Base-by-base conservation (phyloP, 495 filamentous ascomycete species). In the Podospora comata region DNA sequence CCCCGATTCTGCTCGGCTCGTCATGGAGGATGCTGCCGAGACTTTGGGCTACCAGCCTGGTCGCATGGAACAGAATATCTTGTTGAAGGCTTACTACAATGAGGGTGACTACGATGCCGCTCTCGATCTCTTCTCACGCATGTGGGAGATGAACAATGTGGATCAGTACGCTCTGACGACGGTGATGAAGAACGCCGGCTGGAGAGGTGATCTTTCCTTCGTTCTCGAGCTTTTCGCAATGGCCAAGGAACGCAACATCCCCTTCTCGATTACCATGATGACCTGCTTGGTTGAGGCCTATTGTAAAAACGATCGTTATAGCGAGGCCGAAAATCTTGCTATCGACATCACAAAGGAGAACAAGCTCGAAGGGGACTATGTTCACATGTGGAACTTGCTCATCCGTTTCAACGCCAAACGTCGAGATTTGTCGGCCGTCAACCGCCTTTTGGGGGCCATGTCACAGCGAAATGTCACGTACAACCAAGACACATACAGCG, bases 341-440 rank as follows among this genome's bases (percentile, higher is more conserved):
- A 23, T 70, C 65, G 71, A 67, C 67, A 77, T 78, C 28, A 76
- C 72, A 60, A 81, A 75, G 55, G 82, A 81, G 32, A 68, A 73
- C 0, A 75, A 84, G 48, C 70, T 79, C 27, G 67, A 81, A 79
- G 55, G 79, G 81, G 48, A 71, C 58, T 69, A 67, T 28, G 87
- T 88, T 18, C 76, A 80, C 60, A 87, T 94, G 79, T 97, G 92
- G 91, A 97, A 97, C 73, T 80, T 84, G 20, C 78, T 97, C 19
- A 78, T 97, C 4, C 81, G 83, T 65, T 85, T 88, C 32, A 83
- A 92, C 73, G 92, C 90, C 19, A 80, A 86, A 65, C 82, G 85
- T 5, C 81, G 88, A 67, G 88, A 95, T 69, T 72, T 93, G 57
- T 78, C 79, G 4, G 79, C 82, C 54, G 82, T 91, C 27, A 84